Conservation (phyloP, 192 early-diverging fungal species). For the Dimargaris verticillata region DNA sequence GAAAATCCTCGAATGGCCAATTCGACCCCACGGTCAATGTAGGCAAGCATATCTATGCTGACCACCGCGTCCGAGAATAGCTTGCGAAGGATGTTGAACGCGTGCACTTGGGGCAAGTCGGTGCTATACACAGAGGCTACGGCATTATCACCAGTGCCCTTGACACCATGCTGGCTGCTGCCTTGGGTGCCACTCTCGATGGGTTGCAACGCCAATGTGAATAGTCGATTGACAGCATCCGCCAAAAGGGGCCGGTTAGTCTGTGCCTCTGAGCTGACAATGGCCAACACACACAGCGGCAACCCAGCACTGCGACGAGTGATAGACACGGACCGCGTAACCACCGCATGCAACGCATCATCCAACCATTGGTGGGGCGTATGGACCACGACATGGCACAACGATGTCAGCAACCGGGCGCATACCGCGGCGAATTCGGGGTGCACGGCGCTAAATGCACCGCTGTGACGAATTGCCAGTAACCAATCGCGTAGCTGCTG, state of each 20-base stretch:
- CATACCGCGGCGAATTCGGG: conserved; percentile 59
- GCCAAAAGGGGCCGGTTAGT: conserved; percentile 40
- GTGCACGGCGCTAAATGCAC: conserved; percentile 81
- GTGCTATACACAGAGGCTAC: conserved; percentile 32
- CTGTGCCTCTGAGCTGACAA: conserved; percentile 50
- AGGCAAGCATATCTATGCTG: conserved; percentile 51
- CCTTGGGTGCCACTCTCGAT: conserved; percentile 15
- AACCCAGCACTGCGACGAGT: conserved; percentile 84
- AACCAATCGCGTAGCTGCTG: conserved; percentile 31
- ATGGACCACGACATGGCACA: conserved; percentile 27
- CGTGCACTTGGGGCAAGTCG: conserved; percentile 85
- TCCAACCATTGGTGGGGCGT: conserved; percentile 61
- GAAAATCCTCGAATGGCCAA: conserved; percentile 67
- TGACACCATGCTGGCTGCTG: conserved; percentile 14
- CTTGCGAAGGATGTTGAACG: conserved; percentile 71
- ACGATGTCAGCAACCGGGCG: conserved; percentile 41
- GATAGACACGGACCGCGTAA: conserved; percentile 60
- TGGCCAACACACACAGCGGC: conserved; percentile 72
- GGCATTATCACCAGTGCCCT: not conserved
- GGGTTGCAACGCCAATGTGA: conserved; percentile 36
- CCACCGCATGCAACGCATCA: conserved; percentile 56
- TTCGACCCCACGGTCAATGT: conserved; percentile 57
- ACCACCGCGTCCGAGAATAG: conserved; percentile 74
- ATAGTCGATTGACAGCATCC: conserved; percentile 46
- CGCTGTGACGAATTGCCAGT: conserved; percentile 73